Base-by-base conservation (phyloP, 1,284 basidiomycete genomes). In the Rhodotorula mucilaginosa region DNA sequence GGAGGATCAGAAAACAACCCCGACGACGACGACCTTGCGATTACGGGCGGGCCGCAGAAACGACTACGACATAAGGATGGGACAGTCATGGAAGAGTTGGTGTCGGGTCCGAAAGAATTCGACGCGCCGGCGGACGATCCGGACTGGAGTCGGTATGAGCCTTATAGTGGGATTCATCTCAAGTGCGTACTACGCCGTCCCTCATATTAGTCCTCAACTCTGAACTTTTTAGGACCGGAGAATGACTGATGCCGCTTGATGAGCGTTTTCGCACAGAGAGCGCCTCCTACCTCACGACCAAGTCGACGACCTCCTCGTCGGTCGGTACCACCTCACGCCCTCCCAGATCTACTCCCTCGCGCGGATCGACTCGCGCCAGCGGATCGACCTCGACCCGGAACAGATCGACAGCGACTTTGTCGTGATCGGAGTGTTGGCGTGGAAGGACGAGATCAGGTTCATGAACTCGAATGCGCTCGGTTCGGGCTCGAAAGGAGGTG, bases 311-410 rank as follows among this genome's bases (percentile, higher is more conserved):
- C 88, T 93, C 81, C 84, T 99, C 46, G 84, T 86, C 34, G 92
- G 89, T 5, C 87, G 96, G 47, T 96, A 90, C 81, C 92, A 90
- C 79, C 84, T 99, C 58, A 88, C 91, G 0, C 93, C 94, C 0
- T 93, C 92, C 0, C 87, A 86, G 44, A 83, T 99, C 47, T 98
- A 99, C 83, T 92, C 92, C 8, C 86, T 89, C 61, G 86, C 92
- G 58, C 88, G 90, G 18, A 86, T 91, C 0, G 85, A 88, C 13
- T 86, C 89, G 0, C 88, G 90, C 77, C 90, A 91, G 75, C 89
- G 89, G 21, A 95, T 93, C 81, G 92, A 97, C 64, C 86, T 99
- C 0, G 95, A 95, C 3, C 56, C 56, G 2, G 67, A 68, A 13
- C 21, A 39, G 4, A 88, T 98, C 6, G 87, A 88, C 8, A 91